Evolutionary conservation across 768 basidiomycete genomes (phyloP).

Genomic region (Termitomyces sp.): DNA sequence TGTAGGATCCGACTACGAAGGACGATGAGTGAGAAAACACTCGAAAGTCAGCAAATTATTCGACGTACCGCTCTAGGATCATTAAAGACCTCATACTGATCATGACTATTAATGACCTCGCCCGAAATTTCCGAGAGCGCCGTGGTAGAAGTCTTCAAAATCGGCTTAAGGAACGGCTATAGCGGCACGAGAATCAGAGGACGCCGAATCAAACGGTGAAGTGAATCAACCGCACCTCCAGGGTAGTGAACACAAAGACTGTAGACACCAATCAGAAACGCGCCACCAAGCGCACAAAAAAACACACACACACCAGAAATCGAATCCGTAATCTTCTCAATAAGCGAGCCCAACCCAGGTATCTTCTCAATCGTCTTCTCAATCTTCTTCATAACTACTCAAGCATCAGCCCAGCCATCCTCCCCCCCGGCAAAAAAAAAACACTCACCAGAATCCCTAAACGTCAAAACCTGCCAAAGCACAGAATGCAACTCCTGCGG

Average conservation of each 20-base stretch:
- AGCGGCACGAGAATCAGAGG: background rate
- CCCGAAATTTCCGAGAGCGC: slow-evolving; percentile 64
- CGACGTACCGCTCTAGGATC: slow-evolving; percentile 74
- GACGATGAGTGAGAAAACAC: background rate
- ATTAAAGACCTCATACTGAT: slow-evolving; percentile 89
- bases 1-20: slow-evolving; percentile 72
- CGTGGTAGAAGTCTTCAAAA: slow-evolving; percentile 67
- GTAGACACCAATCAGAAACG: background rate
- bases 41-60: background rate
- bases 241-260: slow-evolving; percentile 82
- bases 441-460: slow-evolving; percentile 70
- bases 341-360: slow-evolving; percentile 69
- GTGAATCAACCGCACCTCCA: slow-evolving; percentile 70
- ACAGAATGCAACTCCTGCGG: slow-evolving; percentile 85
- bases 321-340: slow-evolving; percentile 78
- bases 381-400: slow-evolving; percentile 72
- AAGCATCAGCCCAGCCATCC: no score
- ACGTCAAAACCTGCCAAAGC: slow-evolving; percentile 83
- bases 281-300: background rate
- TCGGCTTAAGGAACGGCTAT: slow-evolving; percentile 78
- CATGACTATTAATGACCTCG: slow-evolving; percentile 76
- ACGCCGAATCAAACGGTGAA: no score
- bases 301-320: slow-evolving; percentile 56
- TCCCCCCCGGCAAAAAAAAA: no score
- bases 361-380: slow-evolving; percentile 75